These are phyloP conservation scores for Amanita rimosa DNA, from an alignment of 768 basidiomycete species.

Conservation along the genomic window DNA sequence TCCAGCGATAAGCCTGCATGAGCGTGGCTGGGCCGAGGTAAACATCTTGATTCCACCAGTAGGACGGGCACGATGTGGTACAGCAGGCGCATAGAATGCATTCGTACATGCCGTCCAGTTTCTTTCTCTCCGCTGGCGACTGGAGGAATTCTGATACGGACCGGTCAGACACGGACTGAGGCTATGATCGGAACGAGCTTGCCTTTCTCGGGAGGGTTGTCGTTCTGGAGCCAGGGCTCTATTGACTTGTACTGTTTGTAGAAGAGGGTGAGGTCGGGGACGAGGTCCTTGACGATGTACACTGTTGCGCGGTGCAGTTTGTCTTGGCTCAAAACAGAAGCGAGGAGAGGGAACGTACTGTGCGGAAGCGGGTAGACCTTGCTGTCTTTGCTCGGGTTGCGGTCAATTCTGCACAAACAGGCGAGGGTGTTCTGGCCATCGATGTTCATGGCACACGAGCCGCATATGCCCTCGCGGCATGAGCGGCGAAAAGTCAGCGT, in stretches of 20 bases:
- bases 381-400: conserved; percentile 52
- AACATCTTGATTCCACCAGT: conserved; percentile 99
- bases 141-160: conserved; percentile 62
- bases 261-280: conserved; percentile 83
- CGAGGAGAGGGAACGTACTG: conserved; percentile 40
- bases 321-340: not conserved
- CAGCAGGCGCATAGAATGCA: conserved; percentile 97
- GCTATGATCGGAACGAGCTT: not conserved
- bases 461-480: conserved; percentile 94
- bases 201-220: conserved; percentile 72
- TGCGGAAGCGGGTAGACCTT: conserved; percentile 98
- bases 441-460: conserved; percentile 99
- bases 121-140: conserved; percentile 83
- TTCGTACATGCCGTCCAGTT: conserved; percentile 96
- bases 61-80: conserved; percentile 93
- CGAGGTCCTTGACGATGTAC: conserved; percentile 99
- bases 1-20: conserved; percentile 98
- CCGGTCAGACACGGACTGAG: no score
- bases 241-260: conserved; percentile 99
- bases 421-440: conserved; percentile 97
- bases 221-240: conserved; percentile 91
- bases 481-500: conserved; percentile 93
- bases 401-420: conserved; percentile 91
- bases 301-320: conserved; percentile 31
- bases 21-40: conserved; percentile 96